phyloP scores from a whole-genome alignment of 441 rosid genomes.

The Melastoma candidum region DNA sequence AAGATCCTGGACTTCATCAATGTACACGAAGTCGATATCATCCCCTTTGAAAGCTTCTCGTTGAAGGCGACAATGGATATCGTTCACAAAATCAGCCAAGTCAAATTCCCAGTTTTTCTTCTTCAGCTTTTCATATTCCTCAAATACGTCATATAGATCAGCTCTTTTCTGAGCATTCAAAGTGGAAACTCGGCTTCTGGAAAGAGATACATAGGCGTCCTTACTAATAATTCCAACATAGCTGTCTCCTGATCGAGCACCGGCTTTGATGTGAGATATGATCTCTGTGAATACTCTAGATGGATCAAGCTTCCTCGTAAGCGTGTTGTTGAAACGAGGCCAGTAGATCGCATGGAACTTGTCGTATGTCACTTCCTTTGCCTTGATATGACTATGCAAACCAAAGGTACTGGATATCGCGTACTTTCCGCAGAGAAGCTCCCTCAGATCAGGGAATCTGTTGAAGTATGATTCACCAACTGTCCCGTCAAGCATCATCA shows the following conservation, averaged over 20 bases:
- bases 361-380: constrained; percentile 38
- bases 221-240: constrained; percentile 22
- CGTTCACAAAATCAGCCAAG: constrained; percentile 41
- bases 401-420: constrained; percentile 18
- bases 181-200: constrained; percentile 26
- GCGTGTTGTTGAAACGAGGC: constrained; percentile 34
- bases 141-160: constrained; percentile 27
- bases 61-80: constrained; percentile 36
- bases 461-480: constrained; percentile 40
- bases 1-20: constrained; percentile 63
- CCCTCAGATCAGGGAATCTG: constrained; percentile 27
- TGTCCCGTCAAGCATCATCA: constrained; percentile 55
- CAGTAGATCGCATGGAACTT: constrained; percentile 38
- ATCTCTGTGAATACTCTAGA: constrained; percentile 48
- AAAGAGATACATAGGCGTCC: constrained; percentile 26
- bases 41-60: constrained; percentile 20
- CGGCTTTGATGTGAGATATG: constrained; percentile 51
- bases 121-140: constrained; percentile 43
- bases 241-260: constrained; percentile 19
- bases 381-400: constrained; percentile 24
- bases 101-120: constrained; percentile 35
- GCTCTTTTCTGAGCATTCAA: constrained; percentile 24
- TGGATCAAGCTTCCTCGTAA: constrained; percentile 32
- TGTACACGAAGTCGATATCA: constrained; percentile 36
- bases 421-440: constrained; percentile 10